Percentiles rank a stretch among this genome's conserved stretches.
phyloP scores from a whole-genome alignment of 768 basidiomycete species.

The Panaeolus papilionaceus region DNA sequence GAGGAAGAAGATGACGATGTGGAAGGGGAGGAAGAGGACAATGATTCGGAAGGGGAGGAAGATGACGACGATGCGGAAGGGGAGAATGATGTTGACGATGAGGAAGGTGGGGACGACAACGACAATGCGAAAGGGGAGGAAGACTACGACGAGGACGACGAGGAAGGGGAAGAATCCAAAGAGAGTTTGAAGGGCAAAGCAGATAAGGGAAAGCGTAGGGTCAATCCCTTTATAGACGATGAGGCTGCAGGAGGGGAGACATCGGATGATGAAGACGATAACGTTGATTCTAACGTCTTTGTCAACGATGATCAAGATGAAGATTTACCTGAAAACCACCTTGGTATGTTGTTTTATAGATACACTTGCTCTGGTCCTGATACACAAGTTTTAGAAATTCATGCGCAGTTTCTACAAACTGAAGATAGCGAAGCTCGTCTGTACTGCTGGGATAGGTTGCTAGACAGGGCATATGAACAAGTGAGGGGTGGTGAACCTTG shows the following conservation, averaged over 20 bases:
- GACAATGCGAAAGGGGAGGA: not conserved
- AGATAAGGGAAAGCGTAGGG: not conserved
- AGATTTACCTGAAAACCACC: not conserved
- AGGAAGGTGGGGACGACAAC: not conserved
- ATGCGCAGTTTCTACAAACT: not conserved
- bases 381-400: not conserved
- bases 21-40: too few relatives aligned
- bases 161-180: not conserved
- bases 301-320: not conserved
- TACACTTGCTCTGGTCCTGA: not conserved
- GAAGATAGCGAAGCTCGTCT: not conserved
- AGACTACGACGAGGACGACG: not conserved
- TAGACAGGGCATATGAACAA: not conserved
- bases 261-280: not conserved
- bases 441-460: not conserved
- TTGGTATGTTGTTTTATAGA: not conserved
- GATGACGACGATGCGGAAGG: not conserved
- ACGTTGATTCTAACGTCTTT: too few relatives aligned
- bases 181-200: not conserved
- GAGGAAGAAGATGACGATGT: too few relatives aligned
- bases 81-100: not conserved
- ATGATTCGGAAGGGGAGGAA: too few relatives aligned
- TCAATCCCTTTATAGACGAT: not conserved
- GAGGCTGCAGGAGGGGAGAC: not conserved
- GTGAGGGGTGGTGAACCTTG: not conserved